phyloP scores from a whole-genome alignment of 2,329 filamentous ascomycete species.

The Rhinocladiella similis region DNA sequence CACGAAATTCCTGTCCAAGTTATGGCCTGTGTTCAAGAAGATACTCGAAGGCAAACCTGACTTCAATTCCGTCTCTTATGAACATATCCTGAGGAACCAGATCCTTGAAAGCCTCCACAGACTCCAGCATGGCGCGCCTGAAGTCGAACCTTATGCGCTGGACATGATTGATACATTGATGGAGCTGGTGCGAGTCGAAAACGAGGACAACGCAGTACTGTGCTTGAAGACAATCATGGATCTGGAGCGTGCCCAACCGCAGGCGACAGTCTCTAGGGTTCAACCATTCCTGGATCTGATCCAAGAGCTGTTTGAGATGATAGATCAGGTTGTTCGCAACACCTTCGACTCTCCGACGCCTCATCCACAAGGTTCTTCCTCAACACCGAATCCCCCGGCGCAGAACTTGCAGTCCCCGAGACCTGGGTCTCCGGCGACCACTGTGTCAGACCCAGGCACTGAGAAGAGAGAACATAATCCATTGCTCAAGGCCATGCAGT shows the following conservation, averaged over 20 bases:
- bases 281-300: slow-evolving; percentile 90
- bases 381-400: slow-evolving; percentile 52
- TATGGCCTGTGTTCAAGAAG: slow-evolving; percentile 86
- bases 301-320: slow-evolving; percentile 91
- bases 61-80: slow-evolving; percentile 84
- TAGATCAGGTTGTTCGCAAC: slow-evolving; percentile 91
- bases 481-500: slow-evolving; percentile 91
- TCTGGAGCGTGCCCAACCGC: slow-evolving; percentile 87
- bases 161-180: slow-evolving; percentile 90
- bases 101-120: slow-evolving; percentile 93
- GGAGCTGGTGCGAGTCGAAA: slow-evolving; percentile 83
- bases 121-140: slow-evolving; percentile 71
- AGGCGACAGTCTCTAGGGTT: slow-evolving; percentile 76
- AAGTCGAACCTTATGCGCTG: slow-evolving; percentile 84
- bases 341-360: slow-evolving; percentile 77
- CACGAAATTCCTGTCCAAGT: slow-evolving; percentile 75
- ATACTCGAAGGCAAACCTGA: slow-evolving; percentile 83
- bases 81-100: slow-evolving; percentile 93
- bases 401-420: slow-evolving; percentile 82
- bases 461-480: slow-evolving; percentile 82
- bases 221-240: slow-evolving; percentile 99
- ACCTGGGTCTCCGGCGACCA: slow-evolving; percentile 84
- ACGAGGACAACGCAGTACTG: slow-evolving; percentile 97
- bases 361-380: slow-evolving; percentile 37
- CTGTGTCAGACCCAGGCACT: slow-evolving; percentile 71